Base-by-base conservation (phyloP, 2,329 filamentous ascomycete genomes). In the Penicillium sp. region DNA sequence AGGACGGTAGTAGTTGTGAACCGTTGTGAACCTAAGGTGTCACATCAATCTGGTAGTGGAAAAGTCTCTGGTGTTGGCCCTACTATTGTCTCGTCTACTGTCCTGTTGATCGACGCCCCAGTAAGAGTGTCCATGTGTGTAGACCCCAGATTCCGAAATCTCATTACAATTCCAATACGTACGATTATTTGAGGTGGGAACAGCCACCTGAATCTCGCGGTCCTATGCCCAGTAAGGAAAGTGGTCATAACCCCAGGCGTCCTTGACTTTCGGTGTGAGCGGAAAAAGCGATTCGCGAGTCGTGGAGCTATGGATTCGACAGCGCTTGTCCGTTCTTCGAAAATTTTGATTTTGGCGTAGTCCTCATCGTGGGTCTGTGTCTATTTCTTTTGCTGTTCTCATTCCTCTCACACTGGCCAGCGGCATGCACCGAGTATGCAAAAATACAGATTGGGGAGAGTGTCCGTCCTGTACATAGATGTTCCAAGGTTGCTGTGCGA, bases 161-260 rank as follows among this genome's bases (percentile, higher is more conserved):
- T n/a, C 30, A 49, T 33, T 35, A 19, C 14, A 28, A 14, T 22
- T 33, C 19, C 13, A 19, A 16, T 40, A 40, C 38, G n/a, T 40
- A n/a, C 38, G 19, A 54, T 30, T 30, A 48, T 48, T 40, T 43
- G 22, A 25, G 55, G 43, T 19, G 28, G 46, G 26, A 37, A 46
- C 28, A 13, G n/a, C 22, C 14, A 30, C 37, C 14, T 26, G 7
- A 10, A 22, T 11, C 49, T 58, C 40, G 49, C 48, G 22, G 19
- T 54, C 25, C 38, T 13, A 53, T 52, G 7, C 49, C 25, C 14
- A 49, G 13, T 19, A 10, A 16, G 56, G 40, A 16, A 42, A 52
- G 58, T 46, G 53, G 54, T 38, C 22, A 13, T 52, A 42, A 46
- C 38, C 46, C 57, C 54, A 28, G 46, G 57, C 58, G 40, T 60